phyloP scores from a whole-genome alignment of 2,329 filamentous ascomycete genomes.

The Sclerotinia sclerotiorum region DNA sequence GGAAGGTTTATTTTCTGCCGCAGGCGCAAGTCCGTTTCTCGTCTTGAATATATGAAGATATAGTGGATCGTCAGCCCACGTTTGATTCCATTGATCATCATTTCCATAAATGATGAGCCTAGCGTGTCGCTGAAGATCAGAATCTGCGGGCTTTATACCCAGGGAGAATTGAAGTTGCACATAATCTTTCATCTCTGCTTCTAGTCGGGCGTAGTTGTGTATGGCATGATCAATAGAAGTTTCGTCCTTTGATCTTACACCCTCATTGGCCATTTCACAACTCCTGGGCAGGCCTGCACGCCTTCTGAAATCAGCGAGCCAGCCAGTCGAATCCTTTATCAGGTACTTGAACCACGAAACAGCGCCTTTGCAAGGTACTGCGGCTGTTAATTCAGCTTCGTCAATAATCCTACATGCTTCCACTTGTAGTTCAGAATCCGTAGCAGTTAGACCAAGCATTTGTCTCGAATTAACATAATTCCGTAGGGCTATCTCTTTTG shows the following conservation, averaged over 20 bases:
- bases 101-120: constrained; percentile 62
- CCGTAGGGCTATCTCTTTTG: constrained; percentile 33
- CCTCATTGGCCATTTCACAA: constrained; percentile 53
- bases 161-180: constrained; percentile 47
- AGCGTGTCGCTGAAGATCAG: constrained; percentile 56
- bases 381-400: constrained; percentile 50
- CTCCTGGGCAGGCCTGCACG: constrained; percentile 57
- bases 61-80: constrained; percentile 55
- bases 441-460: constrained; percentile 56
- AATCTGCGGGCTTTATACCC: constrained; percentile 53
- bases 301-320: constrained; percentile 57
- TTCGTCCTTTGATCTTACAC: constrained; percentile 53
- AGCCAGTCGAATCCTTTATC: constrained; percentile 51
- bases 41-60: constrained; percentile 56
- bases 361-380: constrained; percentile 33
- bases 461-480: constrained; percentile 33
- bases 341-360: constrained; percentile 58
- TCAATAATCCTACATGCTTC: constrained; percentile 60
- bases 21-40: constrained; percentile 33
- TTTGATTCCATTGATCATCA: constrained; percentile 65
- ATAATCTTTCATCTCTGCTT: constrained; percentile 56
- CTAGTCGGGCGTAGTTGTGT: constrained; percentile 54
- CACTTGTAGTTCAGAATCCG: constrained; percentile 59
- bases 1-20: constrained; percentile 26
- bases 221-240: constrained; percentile 59